A percentile compares a stretch with the other conserved stretches of the same genome.
These are phyloP conservation scores for Exophiala viscosa DNA, from an alignment of 2,329 filamentous ascomycete species.

Conservation along the genomic window DNA sequence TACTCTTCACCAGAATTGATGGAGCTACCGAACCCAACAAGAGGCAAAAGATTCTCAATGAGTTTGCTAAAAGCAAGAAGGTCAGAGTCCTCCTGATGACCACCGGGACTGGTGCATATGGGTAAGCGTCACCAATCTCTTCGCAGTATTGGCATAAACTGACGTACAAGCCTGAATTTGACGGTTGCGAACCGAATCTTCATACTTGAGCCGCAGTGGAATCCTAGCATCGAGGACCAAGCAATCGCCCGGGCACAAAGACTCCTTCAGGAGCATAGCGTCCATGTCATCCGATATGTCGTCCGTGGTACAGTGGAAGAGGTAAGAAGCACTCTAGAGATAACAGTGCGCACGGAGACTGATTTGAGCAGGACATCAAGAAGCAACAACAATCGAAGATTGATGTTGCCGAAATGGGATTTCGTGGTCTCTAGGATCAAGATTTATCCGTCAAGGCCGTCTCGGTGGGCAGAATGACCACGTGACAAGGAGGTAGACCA, in stretches of 20 bases:
- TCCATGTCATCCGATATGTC: conserved; percentile 21
- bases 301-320: conserved; percentile 21
- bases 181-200: conserved; percentile 6
- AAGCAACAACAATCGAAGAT: too few relatives aligned
- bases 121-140: conserved; percentile 24
- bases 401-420: too few relatives aligned
- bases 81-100: conserved; percentile 33
- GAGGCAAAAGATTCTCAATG: conserved; percentile 38
- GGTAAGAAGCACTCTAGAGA: not conserved
- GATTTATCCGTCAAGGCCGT: too few relatives aligned
- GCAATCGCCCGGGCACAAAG: conserved; percentile 6
- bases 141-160: not conserved
- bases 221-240: conserved; percentile 11
- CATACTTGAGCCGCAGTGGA: conserved; percentile 14
- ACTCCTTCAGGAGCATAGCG: conserved; percentile 21
- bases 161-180: conserved; percentile 6
- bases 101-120: conserved; percentile 34
- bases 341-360: too few relatives aligned
- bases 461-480: too few relatives aligned
- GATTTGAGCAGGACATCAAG: too few relatives aligned
- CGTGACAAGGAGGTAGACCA: too few relatives aligned
- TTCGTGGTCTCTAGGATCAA: too few relatives aligned
- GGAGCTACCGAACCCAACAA: conserved; percentile 38
- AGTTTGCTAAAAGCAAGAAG: conserved; percentile 33
- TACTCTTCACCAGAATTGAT: conserved; percentile 41